A percentile compares a stretch with the other conserved stretches of the same genome.
Conservation (phyloP, 345 rosid species). For the Salix arbutifolia region DNA sequence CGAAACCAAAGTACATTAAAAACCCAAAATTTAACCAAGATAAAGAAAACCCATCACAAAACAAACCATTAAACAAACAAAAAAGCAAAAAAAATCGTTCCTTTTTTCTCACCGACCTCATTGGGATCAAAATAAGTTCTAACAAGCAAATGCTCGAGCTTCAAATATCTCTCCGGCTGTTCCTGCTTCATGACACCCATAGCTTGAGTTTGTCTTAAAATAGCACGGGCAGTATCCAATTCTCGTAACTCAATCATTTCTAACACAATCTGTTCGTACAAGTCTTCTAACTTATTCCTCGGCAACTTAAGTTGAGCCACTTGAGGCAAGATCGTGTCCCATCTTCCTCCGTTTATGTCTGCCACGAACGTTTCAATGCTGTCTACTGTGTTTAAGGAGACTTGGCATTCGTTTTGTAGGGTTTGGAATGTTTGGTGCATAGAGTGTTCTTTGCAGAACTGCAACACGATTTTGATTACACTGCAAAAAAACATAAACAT, state of each 20-base stretch:
- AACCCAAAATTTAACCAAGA: background rate
- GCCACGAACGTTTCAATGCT: slow-evolving; percentile 89
- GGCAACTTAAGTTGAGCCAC: slow-evolving; percentile 94
- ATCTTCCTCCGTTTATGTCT: slow-evolving; percentile 81
- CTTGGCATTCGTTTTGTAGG: slow-evolving; percentile 91
- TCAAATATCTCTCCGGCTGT: slow-evolving; percentile 92
- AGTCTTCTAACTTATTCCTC: slow-evolving; percentile 80
- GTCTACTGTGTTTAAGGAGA: slow-evolving; percentile 86
- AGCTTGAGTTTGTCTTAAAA: slow-evolving; percentile 92
- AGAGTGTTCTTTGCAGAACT: slow-evolving; percentile 96
- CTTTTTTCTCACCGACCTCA: slow-evolving; percentile 46
- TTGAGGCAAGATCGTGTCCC: slow-evolving; percentile 93
- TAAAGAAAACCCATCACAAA: background rate
- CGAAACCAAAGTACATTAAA: background rate
- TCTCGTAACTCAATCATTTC: slow-evolving; percentile 99
- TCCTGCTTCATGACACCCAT: slow-evolving; percentile 99
- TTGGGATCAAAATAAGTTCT: slow-evolving; percentile 92
- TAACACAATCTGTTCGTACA: slow-evolving; percentile 92
- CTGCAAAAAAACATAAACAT: slow-evolving; percentile 32
- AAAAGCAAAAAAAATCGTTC: background rate
- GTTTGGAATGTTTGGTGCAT: slow-evolving; percentile 92
- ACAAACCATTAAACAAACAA: background rate
- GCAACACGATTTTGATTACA: slow-evolving; percentile 93
- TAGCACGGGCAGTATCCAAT: slow-evolving; percentile 90
- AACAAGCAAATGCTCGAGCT: slow-evolving; percentile 90